A percentile compares a stretch with the other conserved stretches of the same genome.
Conservation (phyloP, 2,329 filamentous ascomycete species). For the Aspergillus sojae region DNA sequence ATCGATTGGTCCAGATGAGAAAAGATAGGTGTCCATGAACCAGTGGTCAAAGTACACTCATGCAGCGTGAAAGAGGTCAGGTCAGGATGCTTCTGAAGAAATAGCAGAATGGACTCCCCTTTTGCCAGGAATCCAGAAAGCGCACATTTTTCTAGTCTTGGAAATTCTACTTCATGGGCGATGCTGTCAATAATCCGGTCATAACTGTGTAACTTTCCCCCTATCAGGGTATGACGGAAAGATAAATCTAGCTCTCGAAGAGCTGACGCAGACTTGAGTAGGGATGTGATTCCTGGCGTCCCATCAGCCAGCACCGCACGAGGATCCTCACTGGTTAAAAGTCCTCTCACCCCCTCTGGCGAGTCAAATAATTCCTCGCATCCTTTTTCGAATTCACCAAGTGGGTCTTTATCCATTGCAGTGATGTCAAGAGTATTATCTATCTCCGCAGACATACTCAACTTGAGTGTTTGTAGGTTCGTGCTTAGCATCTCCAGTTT, state of each 20-base stretch:
- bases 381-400: too few species aligned
- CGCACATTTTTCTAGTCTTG: conserved; percentile 1
- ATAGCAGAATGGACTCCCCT: conserved; percentile 6
- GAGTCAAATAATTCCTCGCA: too few species aligned
- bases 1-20: too few species aligned
- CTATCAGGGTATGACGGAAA: background rate
- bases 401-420: too few species aligned
- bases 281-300: background rate
- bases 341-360: background rate
- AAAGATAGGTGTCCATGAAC: conserved; percentile 7
- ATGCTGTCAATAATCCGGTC: conserved; percentile 8
- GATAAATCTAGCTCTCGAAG: conserved; percentile 7
- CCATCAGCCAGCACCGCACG: background rate
- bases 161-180: conserved; percentile 5
- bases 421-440: background rate
- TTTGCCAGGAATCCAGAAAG: conserved; percentile 1
- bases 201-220: background rate
- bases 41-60: conserved; percentile 1
- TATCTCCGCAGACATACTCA: conserved; percentile 7
- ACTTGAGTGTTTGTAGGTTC: background rate
- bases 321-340: background rate
- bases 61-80: conserved; percentile 1
- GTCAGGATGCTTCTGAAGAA: conserved; percentile 2
- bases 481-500: background rate
- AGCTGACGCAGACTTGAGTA: conserved; percentile 3